Conservation (phyloP, 352 stramenopile species). For the Globisporangium paroecandrum region DNA sequence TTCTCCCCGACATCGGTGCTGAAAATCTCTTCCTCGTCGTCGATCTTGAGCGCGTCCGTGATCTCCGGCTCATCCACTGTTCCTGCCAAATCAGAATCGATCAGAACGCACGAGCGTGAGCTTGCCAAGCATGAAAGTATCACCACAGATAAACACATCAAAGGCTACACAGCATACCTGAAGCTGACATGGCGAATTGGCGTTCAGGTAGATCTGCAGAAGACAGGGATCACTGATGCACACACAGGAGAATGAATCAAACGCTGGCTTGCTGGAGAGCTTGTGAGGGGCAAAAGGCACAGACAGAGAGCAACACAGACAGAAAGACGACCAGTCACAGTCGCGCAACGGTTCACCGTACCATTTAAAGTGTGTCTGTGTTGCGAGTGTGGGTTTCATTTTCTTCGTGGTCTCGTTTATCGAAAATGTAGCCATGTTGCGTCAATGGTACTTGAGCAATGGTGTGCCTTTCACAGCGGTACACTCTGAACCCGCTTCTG, state of each 20-base stretch:
- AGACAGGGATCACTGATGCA: neutral
- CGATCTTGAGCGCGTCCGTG: constrained; percentile 34
- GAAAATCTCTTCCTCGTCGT: constrained; percentile 66
- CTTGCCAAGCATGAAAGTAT: neutral
- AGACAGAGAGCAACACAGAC: neutral
- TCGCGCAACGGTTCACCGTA: neutral
- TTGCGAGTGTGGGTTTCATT: neutral
- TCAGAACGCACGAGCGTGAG: neutral
- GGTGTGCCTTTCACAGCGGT: neutral
- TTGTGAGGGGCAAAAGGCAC: neutral
- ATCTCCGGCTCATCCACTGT: constrained; percentile 48
- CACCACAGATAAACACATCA: neutral
- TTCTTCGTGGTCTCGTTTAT: neutral
- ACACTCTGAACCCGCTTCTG: neutral
- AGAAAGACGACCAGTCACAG: constrained; percentile 2
- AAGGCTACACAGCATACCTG: neutral
- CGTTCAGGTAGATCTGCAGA: neutral
- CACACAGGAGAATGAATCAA: neutral
- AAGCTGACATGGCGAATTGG: constrained; percentile 6
- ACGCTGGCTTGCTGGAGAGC: neutral
- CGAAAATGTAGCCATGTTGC: constrained; percentile 7
- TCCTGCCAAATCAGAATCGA: neutral
- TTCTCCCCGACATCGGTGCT: constrained; percentile 65
- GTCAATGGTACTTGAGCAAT: neutral
- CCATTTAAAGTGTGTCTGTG: neutral